phyloP scores from a whole-genome alignment of 208 protist genomes.

The Leptomonas seymouri region DNA sequence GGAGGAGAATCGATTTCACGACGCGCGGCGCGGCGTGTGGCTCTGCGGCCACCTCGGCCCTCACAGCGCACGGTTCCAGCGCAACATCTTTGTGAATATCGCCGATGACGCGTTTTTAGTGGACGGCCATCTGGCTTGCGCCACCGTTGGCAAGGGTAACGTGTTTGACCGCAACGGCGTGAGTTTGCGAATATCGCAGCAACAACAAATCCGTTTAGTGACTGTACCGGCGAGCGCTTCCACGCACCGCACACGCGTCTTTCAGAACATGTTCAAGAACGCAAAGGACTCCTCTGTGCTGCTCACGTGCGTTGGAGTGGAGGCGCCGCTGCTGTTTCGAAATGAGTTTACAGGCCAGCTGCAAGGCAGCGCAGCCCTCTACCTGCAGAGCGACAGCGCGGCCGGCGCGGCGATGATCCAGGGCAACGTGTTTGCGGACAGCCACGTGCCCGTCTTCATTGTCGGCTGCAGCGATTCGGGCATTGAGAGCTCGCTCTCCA shows the following conservation, averaged over 20 bases:
- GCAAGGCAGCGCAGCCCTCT: conserved; percentile 45
- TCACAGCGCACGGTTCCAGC: conserved; percentile 44
- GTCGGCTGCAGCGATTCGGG: conserved; percentile 16
- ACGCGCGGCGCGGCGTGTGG: conserved; percentile 47
- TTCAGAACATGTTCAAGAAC: conserved; percentile 61
- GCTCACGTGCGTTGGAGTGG: conserved; percentile 34
- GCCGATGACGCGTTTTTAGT: conserved; percentile 47
- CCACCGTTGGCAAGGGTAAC: conserved; percentile 71
- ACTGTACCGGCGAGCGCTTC: neutral
- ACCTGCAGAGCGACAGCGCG: conserved; percentile 35
- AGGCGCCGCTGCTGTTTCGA: conserved; percentile 40
- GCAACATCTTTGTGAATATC: conserved; percentile 70
- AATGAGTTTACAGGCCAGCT: conserved; percentile 69
- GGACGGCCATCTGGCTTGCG: conserved; percentile 71
- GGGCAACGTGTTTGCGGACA: conserved; percentile 66
- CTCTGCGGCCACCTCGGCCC: conserved; percentile 59
- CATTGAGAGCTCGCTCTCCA: conserved; percentile 14
- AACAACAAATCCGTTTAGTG: conserved; percentile 31
- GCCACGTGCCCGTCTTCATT: conserved; percentile 65
- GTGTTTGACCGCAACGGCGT: conserved; percentile 66
- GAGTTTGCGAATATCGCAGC: conserved; percentile 27
- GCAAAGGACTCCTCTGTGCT: conserved; percentile 43
- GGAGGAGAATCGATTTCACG: conserved; percentile 68
- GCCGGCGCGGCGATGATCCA: conserved; percentile 31
- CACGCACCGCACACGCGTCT: conserved; percentile 48